Percentiles rank a stretch among this genome's conserved stretches.
phyloP scores from a whole-genome alignment of 2,329 filamentous ascomycete species.

The Fusarium siculi region DNA sequence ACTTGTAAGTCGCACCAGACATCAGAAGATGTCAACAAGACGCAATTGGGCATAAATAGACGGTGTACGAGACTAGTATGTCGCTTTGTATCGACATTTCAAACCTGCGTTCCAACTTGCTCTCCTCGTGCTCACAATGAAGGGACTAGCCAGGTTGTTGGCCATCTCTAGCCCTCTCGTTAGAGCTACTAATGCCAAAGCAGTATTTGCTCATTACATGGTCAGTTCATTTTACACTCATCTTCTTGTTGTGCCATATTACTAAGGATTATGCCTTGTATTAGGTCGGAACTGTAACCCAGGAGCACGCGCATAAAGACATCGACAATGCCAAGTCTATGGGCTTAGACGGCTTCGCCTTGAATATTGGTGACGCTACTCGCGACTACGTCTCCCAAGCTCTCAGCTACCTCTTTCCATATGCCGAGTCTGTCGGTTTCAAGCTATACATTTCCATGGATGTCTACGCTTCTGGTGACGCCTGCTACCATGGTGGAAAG shows the following conservation, averaged over 20 bases:
- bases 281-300: neutral
- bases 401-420: neutral
- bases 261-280: neutral
- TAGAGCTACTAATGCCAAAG: neutral
- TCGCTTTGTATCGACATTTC: neutral
- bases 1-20: neutral
- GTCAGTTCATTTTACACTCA: rapidly evolving
- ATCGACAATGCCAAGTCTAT: neutral
- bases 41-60: neutral
- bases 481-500: neutral
- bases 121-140: neutral
- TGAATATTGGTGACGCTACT: neutral
- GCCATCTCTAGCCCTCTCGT: neutral
- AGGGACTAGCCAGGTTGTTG: neutral
- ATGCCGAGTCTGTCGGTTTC: neutral
- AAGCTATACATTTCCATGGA: neutral
- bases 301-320: neutral
- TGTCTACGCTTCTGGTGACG: neutral
- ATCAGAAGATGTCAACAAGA: rapidly evolving
- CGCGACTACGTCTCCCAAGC: neutral
- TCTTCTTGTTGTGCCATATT: too few relatives aligned
- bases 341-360: neutral
- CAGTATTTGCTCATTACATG: neutral
- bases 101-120: rapidly evolving
- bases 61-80: rapidly evolving